These are phyloP conservation scores for Pholiota microspora DNA, from an alignment of 768 basidiomycete genomes.

Conservation along the genomic window DNA sequence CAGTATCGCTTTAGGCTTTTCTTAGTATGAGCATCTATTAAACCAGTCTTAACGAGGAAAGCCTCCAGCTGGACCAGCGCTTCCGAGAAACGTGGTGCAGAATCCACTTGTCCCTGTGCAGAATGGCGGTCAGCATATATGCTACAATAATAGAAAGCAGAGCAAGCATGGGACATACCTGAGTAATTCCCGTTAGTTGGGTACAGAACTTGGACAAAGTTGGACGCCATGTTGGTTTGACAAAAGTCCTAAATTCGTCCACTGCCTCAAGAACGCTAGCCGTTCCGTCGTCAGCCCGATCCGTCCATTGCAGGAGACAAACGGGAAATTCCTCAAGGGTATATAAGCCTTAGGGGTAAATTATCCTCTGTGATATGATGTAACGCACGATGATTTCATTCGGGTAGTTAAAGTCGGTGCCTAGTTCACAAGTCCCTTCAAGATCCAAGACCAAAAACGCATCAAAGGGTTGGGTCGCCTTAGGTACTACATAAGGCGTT, in stretches of 20 bases:
- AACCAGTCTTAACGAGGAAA: slow-evolving; percentile 69
- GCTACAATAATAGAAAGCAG: slow-evolving; percentile 3
- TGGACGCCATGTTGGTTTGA: slow-evolving; percentile 85
- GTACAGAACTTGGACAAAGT: slow-evolving; percentile 82
- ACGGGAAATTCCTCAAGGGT: slow-evolving; percentile 85
- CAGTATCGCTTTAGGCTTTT: slow-evolving; percentile 62
- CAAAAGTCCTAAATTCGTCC: slow-evolving; percentile 86
- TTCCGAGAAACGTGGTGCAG: slow-evolving; percentile 71
- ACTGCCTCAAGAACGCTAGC: slow-evolving; percentile 64
- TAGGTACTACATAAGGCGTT: slow-evolving; percentile 10
- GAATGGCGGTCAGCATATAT: background rate
- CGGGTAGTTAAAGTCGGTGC: slow-evolving; percentile 76
- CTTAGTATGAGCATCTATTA: slow-evolving; percentile 61
- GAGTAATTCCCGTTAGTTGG: slow-evolving; percentile 86
- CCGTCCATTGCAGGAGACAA: slow-evolving; percentile 80
- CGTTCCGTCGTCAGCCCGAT: slow-evolving; percentile 47
- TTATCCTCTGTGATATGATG: slow-evolving; percentile 2
- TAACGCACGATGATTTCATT: slow-evolving; percentile 92
- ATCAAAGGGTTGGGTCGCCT: slow-evolving; percentile 54
- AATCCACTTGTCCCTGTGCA: slow-evolving; percentile 73
- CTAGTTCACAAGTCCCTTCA: slow-evolving; percentile 77
- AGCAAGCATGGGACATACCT: slow-evolving; percentile 50
- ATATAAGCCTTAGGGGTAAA: background rate
- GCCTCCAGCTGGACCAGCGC: slow-evolving; percentile 60
- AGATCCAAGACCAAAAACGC: slow-evolving; percentile 88